Evolutionary conservation across 495 filamentous ascomycete genomes (phyloP).

Genomic region (Xylaria cubensis): DNA sequence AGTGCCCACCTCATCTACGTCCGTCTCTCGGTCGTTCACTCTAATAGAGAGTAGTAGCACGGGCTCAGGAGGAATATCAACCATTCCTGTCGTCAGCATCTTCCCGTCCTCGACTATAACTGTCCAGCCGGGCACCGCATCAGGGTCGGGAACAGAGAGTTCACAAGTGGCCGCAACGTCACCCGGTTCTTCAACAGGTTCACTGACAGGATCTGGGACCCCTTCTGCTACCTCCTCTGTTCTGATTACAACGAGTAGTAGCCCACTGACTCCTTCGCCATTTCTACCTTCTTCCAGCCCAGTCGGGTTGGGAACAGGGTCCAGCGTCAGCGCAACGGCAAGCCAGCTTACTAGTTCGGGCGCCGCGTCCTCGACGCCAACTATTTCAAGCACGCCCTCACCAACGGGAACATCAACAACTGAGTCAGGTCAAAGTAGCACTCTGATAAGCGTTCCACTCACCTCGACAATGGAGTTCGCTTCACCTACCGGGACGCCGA

Average conservation of each 20-base stretch:
- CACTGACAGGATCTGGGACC: constrained; percentile 12
- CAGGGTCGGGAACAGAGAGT: constrained; percentile 6
- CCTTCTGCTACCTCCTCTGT: constrained; percentile 14
- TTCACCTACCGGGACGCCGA: constrained; percentile 41
- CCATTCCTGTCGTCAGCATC: constrained; percentile 36
- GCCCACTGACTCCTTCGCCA: not conserved
- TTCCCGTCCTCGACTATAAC: constrained; percentile 39
- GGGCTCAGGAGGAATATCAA: not conserved
- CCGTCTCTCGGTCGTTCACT: constrained; percentile 34
- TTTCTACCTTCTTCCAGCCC: constrained; percentile 13
- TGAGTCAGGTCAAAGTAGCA: constrained; percentile 8
- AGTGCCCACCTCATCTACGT: constrained; percentile 29
- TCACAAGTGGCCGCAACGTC: constrained; percentile 11
- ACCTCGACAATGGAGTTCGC: constrained; percentile 31
- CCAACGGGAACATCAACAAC: not conserved
- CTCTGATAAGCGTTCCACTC: constrained; percentile 15
- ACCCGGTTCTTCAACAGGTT: not conserved
- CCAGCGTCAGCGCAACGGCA: constrained; percentile 4
- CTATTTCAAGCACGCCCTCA: constrained; percentile 5
- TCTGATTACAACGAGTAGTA: not conserved
- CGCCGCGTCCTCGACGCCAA: not conserved
- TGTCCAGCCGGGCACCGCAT: constrained; percentile 20
- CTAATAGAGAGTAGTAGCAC: constrained; percentile 31
- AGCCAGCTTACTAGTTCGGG: constrained; percentile 1
- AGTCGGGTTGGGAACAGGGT: not conserved